phyloP scores from a whole-genome alignment of 2,329 filamentous ascomycete species.

The Arachnopeziza araneosa region DNA sequence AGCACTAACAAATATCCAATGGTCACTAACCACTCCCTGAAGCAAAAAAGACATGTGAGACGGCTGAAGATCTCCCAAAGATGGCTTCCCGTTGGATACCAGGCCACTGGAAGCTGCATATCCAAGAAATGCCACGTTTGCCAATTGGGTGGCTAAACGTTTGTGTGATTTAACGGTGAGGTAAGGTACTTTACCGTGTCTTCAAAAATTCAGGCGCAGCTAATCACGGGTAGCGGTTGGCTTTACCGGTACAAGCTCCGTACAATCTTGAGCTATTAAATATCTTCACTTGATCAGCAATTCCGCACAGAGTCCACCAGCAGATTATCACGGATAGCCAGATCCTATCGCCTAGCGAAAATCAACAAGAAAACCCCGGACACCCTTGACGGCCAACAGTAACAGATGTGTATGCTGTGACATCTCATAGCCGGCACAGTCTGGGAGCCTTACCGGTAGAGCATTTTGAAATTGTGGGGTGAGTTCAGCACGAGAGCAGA shows the following conservation, averaged over 20 bases:
- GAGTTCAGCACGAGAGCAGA: not conserved
- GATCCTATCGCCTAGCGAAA: not conserved
- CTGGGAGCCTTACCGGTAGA: not conserved
- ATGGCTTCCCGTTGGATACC: not conserved
- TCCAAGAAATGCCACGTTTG: not conserved
- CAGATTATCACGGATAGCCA: not conserved
- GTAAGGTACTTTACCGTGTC: not conserved
- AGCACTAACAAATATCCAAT: not conserved
- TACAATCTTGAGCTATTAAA: not conserved
- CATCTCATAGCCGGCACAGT: not conserved
- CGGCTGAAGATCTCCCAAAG: not conserved
- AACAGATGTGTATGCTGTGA: not conserved
- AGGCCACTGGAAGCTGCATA: not conserved
- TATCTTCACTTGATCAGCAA: not conserved
- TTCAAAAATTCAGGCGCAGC: not conserved
- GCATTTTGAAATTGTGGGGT: not conserved
- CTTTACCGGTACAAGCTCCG: no score
- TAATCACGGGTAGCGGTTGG: not conserved
- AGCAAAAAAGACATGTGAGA: not conserved
- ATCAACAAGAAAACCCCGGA: not conserved
- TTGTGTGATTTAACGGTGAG: not conserved
- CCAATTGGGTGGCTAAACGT: not conserved
- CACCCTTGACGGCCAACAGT: not conserved
- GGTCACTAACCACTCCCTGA: no score
- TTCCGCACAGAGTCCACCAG: not conserved